Conservation (phyloP, 108 stramenopile genomes). For the Schizochytrium sp. region DNA sequence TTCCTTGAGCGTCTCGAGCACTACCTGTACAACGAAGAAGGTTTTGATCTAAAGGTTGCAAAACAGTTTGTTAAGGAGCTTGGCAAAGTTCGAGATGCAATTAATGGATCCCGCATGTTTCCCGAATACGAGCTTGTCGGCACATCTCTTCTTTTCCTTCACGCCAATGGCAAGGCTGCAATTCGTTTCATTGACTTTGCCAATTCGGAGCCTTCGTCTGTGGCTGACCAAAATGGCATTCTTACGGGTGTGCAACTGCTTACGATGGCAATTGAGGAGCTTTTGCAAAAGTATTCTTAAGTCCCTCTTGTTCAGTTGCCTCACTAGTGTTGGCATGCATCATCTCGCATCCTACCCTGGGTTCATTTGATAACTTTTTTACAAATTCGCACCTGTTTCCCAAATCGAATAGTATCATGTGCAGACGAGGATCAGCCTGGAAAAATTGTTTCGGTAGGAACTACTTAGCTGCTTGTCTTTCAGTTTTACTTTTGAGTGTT, state of each 20-base stretch:
- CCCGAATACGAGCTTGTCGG: conserved; percentile 31
- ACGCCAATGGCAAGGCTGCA: conserved; percentile 2
- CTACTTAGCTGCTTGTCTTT: no score
- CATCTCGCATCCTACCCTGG: no score
- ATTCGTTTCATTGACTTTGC: conserved; percentile 53
- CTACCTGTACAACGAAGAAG: conserved; percentile 46
- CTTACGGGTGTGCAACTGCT: conserved; percentile 37
- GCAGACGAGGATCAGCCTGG: no score
- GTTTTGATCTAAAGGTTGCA: not conserved
- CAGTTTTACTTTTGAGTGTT: no score
- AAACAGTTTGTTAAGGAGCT: conserved; percentile 45
- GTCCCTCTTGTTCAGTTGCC: no score
- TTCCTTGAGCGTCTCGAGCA: conserved; percentile 34
- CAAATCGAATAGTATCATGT: no score
- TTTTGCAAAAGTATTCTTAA: not conserved
- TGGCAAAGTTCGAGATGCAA: not conserved
- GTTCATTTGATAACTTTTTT: no score
- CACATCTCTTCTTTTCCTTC: conserved; percentile 50
- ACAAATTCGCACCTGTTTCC: no score
- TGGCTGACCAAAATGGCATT: not conserved
- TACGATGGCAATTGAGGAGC: conserved; percentile 53
- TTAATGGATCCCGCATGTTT: conserved; percentile 12
- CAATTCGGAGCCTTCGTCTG: conserved; percentile 7
- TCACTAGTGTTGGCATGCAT: no score
- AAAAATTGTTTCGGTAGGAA: no score